Conservation (phyloP, 176 grass and related monocot species). For the Oryza rufipogon region DNA sequence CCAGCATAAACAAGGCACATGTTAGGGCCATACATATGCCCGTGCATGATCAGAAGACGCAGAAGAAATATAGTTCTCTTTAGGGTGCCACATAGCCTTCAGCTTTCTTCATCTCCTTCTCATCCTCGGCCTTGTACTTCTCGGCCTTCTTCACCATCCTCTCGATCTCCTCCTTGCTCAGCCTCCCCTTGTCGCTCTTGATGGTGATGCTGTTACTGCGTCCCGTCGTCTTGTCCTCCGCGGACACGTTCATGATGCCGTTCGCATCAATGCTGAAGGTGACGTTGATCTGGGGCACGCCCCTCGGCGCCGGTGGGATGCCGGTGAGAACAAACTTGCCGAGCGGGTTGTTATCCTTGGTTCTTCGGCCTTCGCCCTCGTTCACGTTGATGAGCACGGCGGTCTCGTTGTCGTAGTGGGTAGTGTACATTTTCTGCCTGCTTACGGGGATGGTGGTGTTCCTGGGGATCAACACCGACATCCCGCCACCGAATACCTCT, state of each 20-base stretch:
- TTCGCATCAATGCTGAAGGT: slow-evolving; percentile 53
- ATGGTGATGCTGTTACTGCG: slow-evolving; percentile 58
- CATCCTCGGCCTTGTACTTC: slow-evolving; percentile 41
- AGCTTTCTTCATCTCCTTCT: slow-evolving; percentile 33
- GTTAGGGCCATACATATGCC: neutral
- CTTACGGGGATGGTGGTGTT: slow-evolving; percentile 53
- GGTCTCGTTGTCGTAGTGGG: too few relatives aligned
- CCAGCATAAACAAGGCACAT: neutral
- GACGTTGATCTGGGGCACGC: slow-evolving; percentile 36
- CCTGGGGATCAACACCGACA: slow-evolving; percentile 39
- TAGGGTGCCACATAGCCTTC: slow-evolving; percentile 24
- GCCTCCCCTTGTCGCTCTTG: slow-evolving; percentile 40
- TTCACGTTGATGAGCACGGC: too few relatives aligned
- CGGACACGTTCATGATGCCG: slow-evolving; percentile 45
- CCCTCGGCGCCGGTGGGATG: slow-evolving; percentile 42
- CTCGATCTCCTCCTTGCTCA: slow-evolving; percentile 56
- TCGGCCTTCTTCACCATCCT: slow-evolving; percentile 44
- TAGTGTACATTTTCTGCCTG: too few relatives aligned
- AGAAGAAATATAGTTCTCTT: slow-evolving; percentile 1
- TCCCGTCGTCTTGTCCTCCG: slow-evolving; percentile 37
- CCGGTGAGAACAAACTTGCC: too few relatives aligned
- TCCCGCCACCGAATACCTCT: too few relatives aligned
- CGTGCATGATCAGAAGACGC: neutral
- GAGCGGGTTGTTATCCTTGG: too few relatives aligned
- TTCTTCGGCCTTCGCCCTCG: too few relatives aligned